Evolutionary conservation across 1,139 yeast species (phyloP).

Genomic region (Debaryomyces sp.): DNA sequence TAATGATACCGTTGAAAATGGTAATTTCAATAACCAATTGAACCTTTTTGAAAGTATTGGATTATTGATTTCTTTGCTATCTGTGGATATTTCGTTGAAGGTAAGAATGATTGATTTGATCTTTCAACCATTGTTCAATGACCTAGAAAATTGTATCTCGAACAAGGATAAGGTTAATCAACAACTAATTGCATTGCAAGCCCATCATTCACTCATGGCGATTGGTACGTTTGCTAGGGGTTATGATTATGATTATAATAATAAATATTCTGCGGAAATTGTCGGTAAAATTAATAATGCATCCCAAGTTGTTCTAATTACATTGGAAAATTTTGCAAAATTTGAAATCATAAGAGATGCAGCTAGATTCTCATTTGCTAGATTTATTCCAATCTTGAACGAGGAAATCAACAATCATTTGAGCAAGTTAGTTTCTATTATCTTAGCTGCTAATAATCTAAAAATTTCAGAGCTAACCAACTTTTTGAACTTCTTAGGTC

Average conservation of each 20-base stretch:
- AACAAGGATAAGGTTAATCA: constrained; percentile 38
- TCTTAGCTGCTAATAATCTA: constrained; percentile 67
- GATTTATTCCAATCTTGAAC: constrained; percentile 74
- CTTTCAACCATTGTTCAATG: constrained; percentile 76
- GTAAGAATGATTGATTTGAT: constrained; percentile 60
- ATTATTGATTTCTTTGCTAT: constrained; percentile 56
- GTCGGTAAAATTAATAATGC: constrained; percentile 66
- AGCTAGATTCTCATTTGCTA: constrained; percentile 81
- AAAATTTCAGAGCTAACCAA: constrained; percentile 72
- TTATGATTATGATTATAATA: constrained; percentile 51
- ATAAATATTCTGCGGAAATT: constrained; percentile 34
- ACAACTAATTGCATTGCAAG: constrained; percentile 60
- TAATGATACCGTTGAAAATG: constrained; percentile 56
- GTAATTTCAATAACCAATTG: constrained; percentile 75
- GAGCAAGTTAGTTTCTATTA: constrained; percentile 72
- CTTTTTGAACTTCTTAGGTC: constrained; percentile 85
- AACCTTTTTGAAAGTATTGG: constrained; percentile 85
- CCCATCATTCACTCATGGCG: constrained; percentile 86
- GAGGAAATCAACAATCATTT: constrained; percentile 54
- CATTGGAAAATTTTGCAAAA: constrained; percentile 73
- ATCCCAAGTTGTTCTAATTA: constrained; percentile 81
- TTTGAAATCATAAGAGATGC: constrained; percentile 80
- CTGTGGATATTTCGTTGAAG: constrained; percentile 37
- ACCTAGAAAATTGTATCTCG: constrained; percentile 65
- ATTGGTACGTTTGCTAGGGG: constrained; percentile 91